phyloP scores from a whole-genome alignment of 306 rosid genomes.

The Castanea mollissima region DNA sequence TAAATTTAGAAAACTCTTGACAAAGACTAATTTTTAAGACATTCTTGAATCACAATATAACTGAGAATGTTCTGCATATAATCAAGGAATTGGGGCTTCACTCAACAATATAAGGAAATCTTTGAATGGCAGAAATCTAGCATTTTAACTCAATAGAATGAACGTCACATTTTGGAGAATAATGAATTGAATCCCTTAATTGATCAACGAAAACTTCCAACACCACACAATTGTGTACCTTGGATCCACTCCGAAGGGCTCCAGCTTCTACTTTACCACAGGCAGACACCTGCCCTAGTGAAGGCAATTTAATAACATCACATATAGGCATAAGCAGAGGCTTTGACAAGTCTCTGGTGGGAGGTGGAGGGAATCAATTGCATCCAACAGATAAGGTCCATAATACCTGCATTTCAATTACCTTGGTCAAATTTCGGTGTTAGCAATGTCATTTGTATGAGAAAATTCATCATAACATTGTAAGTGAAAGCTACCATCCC shows the following conservation, averaged over 20 bases:
- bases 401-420: conserved; percentile 62
- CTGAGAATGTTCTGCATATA: neutral
- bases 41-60: neutral
- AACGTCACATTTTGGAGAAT: conserved; percentile 7
- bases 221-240: conserved; percentile 48
- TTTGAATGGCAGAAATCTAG: neutral
- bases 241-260: conserved; percentile 84
- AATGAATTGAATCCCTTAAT: conserved; percentile 17
- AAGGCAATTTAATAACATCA: conserved; percentile 65
- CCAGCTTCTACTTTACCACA: conserved; percentile 97
- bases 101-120: neutral
- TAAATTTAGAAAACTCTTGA: neutral
- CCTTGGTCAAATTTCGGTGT: conserved; percentile 17
- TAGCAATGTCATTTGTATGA: conserved; percentile 4
- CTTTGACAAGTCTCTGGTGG: conserved; percentile 77
- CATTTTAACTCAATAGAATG: conserved; percentile 5
- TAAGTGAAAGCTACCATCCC: neutral
- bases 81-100: neutral
- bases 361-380: conserved; percentile 87
- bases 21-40: neutral
- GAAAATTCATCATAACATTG: neutral
- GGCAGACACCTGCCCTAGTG: conserved; percentile 80
- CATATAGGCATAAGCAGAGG: conserved; percentile 94
- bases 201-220: conserved; percentile 11
- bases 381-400: conserved; percentile 83